A percentile compares a stretch with the other conserved stretches of the same genome.
These are phyloP conservation scores for Kuraishia ogatae DNA, from an alignment of 805 yeast species.

Conservation along the genomic window DNA sequence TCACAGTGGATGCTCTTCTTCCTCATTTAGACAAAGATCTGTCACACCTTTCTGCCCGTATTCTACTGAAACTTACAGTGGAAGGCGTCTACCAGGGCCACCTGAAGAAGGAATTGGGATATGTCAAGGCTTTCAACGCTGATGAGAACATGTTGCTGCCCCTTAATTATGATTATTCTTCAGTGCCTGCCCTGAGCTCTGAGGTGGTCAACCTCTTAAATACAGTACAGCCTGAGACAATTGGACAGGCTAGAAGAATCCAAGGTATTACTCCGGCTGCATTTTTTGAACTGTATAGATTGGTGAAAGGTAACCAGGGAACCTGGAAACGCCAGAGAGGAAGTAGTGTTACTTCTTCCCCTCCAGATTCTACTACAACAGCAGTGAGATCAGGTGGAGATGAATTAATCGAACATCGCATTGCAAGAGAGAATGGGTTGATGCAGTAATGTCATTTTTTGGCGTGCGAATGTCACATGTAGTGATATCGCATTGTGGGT, in stretches of 20 bases:
- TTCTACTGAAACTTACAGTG: slow-evolving; percentile 55
- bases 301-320: slow-evolving; percentile 28
- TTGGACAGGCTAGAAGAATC: slow-evolving; percentile 91
- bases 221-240: slow-evolving; percentile 73
- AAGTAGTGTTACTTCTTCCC: slow-evolving; percentile 4
- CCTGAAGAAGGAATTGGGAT: slow-evolving; percentile 61
- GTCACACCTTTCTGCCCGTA: slow-evolving; percentile 28
- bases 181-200: slow-evolving; percentile 55
- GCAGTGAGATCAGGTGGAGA: slow-evolving; percentile 7
- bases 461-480: no score
- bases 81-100: slow-evolving; percentile 83
- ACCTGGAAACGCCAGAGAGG: not conserved
- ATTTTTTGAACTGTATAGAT: slow-evolving; percentile 63
- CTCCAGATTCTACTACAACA: not conserved
- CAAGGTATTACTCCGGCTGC: slow-evolving; percentile 97
- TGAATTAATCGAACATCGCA: slow-evolving; percentile 5
- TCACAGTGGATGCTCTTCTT: slow-evolving; percentile 20
- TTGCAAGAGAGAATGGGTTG: not conserved
- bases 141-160: slow-evolving; percentile 81
- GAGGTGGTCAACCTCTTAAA: slow-evolving; percentile 69
- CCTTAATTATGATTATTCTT: slow-evolving; percentile 47
- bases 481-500: no score
- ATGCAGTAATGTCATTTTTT: not conserved
- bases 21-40: slow-evolving; percentile 26
- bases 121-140: slow-evolving; percentile 68